These are phyloP conservation scores for Sparassis latifolia DNA, from an alignment of 1,284 basidiomycete species.

Conservation along the genomic window DNA sequence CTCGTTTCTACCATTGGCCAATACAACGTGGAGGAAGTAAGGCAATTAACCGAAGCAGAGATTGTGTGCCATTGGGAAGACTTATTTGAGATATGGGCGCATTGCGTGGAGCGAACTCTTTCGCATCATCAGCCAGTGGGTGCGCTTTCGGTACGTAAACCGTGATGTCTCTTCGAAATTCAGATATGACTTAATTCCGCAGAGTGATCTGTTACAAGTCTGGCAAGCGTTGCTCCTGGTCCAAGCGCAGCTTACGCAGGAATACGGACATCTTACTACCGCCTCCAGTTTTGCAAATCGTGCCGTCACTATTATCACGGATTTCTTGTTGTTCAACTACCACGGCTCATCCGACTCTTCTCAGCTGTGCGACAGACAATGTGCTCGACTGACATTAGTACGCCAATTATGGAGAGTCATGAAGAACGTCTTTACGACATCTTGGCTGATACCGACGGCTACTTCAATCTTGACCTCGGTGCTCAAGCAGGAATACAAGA, in stretches of 20 bases:
- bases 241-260: conserved; percentile 36
- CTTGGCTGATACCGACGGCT: conserved; percentile 35
- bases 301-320: conserved; percentile 16
- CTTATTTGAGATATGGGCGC: conserved; percentile 35
- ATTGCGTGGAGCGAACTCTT: conserved; percentile 16
- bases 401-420: conserved; percentile 43
- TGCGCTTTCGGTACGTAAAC: background rate
- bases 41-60: conserved; percentile 37
- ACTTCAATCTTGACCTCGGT: conserved; percentile 36
- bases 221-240: conserved; percentile 52
- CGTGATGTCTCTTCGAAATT: background rate
- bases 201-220: conserved; percentile 34
- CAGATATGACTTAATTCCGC: background rate
- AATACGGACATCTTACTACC: conserved; percentile 28
- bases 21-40: conserved; percentile 24
- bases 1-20: conserved; percentile 16
- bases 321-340: conserved; percentile 16
- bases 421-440: conserved; percentile 35
- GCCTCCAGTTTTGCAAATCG: conserved; percentile 25
- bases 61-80: conserved; percentile 37
- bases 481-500: conserved; percentile 32
- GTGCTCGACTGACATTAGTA: conserved; percentile 29
- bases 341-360: background rate
- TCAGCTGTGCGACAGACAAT: conserved; percentile 21
- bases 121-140: conserved; percentile 1